Conservation (phyloP, 139 green algal species). For the Chlamydomonas incerta region DNA sequence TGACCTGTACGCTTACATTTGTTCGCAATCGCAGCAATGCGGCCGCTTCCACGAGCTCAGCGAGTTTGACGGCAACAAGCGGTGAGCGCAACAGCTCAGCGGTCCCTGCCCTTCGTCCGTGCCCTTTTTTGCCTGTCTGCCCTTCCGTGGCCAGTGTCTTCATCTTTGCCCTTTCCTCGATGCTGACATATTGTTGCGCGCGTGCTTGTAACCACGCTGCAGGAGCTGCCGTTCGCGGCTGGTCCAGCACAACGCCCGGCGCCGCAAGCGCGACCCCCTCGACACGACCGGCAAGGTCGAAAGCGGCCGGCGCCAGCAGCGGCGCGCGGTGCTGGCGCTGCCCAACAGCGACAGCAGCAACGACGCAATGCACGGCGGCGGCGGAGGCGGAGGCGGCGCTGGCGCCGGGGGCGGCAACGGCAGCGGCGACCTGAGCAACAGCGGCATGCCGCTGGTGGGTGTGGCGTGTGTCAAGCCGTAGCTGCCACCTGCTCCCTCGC, state of each 20-base stretch:
- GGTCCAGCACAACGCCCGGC: constrained; percentile 38
- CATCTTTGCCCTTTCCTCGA: too few species aligned
- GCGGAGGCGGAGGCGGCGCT: too few species aligned
- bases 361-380: neutral
- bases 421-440: constrained; percentile 1
- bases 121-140: too few species aligned
- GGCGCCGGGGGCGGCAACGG: neutral
- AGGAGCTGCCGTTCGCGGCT: constrained; percentile 47
- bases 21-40: constrained; percentile 39
- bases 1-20: too few species aligned
- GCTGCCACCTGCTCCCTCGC: too few species aligned
- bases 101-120: too few species aligned
- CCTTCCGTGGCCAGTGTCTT: too few species aligned
- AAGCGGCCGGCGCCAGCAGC: neutral
- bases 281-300: constrained; percentile 14
- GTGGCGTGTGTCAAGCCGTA: too few species aligned
- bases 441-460: neutral
- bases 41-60: constrained; percentile 30
- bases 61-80: constrained; percentile 51
- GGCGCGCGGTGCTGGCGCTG: too few species aligned
- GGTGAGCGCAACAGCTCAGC: too few species aligned
- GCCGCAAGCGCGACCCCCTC: constrained; percentile 31
- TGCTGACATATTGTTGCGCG: neutral
- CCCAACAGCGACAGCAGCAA: constrained; percentile 32
- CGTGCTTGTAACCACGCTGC: neutral